Base-by-base conservation (phyloP, 441 rosid species). In the Aquilaria agallochum region DNA sequence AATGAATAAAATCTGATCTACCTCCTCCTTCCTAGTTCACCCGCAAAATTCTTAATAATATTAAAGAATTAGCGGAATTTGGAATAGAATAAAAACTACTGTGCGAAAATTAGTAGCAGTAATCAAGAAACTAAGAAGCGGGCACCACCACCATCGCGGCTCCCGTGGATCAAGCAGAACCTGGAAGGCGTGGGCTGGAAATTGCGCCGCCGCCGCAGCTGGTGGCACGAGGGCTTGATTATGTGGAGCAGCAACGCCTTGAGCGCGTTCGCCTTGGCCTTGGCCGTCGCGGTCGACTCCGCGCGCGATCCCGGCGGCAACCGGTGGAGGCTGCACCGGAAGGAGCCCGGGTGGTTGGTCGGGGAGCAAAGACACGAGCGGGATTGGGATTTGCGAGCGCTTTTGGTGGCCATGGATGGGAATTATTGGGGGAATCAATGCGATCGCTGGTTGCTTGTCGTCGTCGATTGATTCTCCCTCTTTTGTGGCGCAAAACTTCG, bases 361-460 rank as follows among this genome's bases (percentile, higher is more conserved):
- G 86, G 89, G 0, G 89, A 80, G 59, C 86, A 83, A 2, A 81
- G 66, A 53, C 89, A 81, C 27, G 83, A 71, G n/a, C 66, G 65
- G 47, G 65, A 15, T 9, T 52, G 57, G 11, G 73, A 53, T 42
- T 68, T 62, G 27, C 70, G 7, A 27, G 66, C 60, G 59, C 9
- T 9, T 60, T 58, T 59, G 1, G 76, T 64, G 46, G 79, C 74
- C 79, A 76, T 67, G 66, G 56, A 13, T 20, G 27, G 27, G 27
- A 20, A 20, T 20, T 20, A 20, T 20, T 20, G 1, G 27, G 27
- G 27, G 27, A 20, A 20, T 20, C 1, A 20, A 20, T 20, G 1
- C 27, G 27, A 20, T 20, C 27, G 27, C 1, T 20, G 27, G 27
- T 20, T 20, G 27, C 27, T 20, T 20, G 27, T 20, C 27, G 27